Base-by-base conservation (phyloP, 2,329 filamentous ascomycete genomes). In the Penicillium psychrosexuale region DNA sequence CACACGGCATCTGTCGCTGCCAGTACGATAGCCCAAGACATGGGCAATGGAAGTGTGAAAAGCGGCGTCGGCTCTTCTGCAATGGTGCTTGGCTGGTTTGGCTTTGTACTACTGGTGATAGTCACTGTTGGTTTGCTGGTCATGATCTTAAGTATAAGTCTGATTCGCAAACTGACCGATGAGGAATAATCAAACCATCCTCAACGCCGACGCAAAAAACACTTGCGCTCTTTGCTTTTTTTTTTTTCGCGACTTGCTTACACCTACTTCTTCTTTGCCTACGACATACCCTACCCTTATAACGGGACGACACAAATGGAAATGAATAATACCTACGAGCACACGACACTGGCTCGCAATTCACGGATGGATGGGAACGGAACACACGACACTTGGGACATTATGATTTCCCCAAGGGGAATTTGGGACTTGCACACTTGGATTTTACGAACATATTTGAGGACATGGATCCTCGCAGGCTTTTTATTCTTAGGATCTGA, bases 61-160 rank as follows among this genome's bases (percentile, higher is more conserved):
- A 90, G 87, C 53, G 92, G 92, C 33, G 91, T 97, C 12, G 92
- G 92, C n/a, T 92, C 90, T 46, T 90, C 88, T 37, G 93, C 94
- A 53, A 97, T 99, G 90, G 90, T 97, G 17, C 81, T 99, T 69
- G 94, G 94, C 56, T 99, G 94, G 94, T 97, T 99, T 75, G 90
- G 90, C 39, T 97, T 99, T 69, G 88, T 90, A 22, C 75, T 97
- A 50, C 81, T 99, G 61, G 96, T 99, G 66, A 88, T 97, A 59
- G 93, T 97, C 50, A 97, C 93, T 46, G 94, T 97, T 68, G 94
- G 93, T 53, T 61, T 97, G 74, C 79, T 99, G 59, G 89, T 97
- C 68, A 97, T 97, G 91, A 96, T 97, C 67, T 78, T 97, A 72
- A 97, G 91, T 77, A 94, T 97, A 70, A 84, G 87, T 64, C 82